Base-by-base conservation (phyloP, 192 early-diverging fungal species). In the Spizellomyces sp. region DNA sequence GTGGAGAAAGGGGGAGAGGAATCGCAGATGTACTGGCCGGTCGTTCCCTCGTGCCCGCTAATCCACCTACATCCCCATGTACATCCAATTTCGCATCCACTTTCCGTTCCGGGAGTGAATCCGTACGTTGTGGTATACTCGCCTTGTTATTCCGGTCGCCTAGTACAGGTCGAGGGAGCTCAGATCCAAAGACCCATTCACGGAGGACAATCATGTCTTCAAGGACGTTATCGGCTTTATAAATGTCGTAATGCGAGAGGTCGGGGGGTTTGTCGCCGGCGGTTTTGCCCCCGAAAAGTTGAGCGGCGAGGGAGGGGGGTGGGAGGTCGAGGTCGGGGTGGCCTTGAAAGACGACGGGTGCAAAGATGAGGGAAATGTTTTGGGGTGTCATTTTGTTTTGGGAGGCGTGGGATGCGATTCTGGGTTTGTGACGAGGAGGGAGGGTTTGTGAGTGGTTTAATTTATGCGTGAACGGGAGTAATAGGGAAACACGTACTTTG, bases 331-430 rank as follows among this genome's bases (percentile, higher is more conserved):
- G 9, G 10, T 67, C 64, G 15, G 17, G n/a, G 48, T 75, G 44
- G 66, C 65, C 45, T 12, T 87, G 85, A 74, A 90, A 90, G 22
- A 89, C 79, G 5, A 88, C 86, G 0, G 87, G 83, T 5, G 84
- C 84, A 64, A 91, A 91, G 17, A 91, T 80, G 60, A 89, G 67
- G 2, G 83, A 83, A 0, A 91, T 45, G 69, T 91, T 91, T 22
- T 75, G 75, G 4, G 82, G 70, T 8, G 77, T 83, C 88, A 91
- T 91, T 62, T 91, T 91, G 81, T 91, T 91, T 17, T 74, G 66
- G 17, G 82, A 79, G 15, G 81, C 74, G 17, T 86, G 65, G 0
- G 58, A 44, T 44, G 80, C 73, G 58, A 83, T 88, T n/a, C n/a
- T n/a, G n/a, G n/a, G n/a, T n/a, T n/a, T n/a, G n/a, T n/a, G n/a